These are phyloP conservation scores for Pseudogymnoascus sp. DNA, from an alignment of 2,329 filamentous ascomycete species.

Conservation along the genomic window DNA sequence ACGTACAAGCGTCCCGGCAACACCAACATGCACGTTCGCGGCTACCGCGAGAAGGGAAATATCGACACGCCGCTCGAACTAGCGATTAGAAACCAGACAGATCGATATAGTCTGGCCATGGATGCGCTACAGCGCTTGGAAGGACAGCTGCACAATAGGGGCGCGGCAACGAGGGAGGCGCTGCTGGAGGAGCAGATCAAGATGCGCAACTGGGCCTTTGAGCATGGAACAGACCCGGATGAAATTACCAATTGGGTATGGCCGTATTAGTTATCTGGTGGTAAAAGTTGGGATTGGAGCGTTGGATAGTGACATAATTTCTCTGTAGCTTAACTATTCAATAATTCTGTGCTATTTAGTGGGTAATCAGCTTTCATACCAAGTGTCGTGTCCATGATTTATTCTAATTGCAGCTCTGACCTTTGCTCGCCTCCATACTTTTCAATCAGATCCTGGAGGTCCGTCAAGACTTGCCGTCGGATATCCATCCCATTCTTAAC, in stretches of 20 bases:
- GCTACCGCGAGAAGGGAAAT: slow-evolving; percentile 77
- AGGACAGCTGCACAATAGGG: slow-evolving; percentile 51
- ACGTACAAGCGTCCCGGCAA: slow-evolving; percentile 67
- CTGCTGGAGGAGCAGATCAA: slow-evolving; percentile 57
- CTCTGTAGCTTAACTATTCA: neutral
- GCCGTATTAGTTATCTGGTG: slow-evolving; percentile 17
- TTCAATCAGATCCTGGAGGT: neutral
- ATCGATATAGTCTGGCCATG: slow-evolving; percentile 69
- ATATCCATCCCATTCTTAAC: neutral
- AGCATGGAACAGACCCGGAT: slow-evolving; percentile 59
- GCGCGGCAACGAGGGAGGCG: slow-evolving; percentile 51
- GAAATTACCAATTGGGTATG: slow-evolving; percentile 24
- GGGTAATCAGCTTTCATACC: too few species aligned
- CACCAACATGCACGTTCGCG: slow-evolving; percentile 62
- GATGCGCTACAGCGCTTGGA: slow-evolving; percentile 64
- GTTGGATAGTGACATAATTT: too few species aligned
- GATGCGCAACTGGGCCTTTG: slow-evolving; percentile 57
- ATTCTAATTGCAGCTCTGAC: neutral
- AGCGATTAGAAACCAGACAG: slow-evolving; percentile 68
- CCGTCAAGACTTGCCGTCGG: neutral
- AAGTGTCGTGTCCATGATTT: neutral
- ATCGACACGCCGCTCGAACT: slow-evolving; percentile 75
- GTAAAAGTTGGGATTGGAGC: neutral
- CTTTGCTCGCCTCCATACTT: neutral
- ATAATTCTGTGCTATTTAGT: neutral